Evolutionary conservation across 2,329 filamentous ascomycete genomes (phyloP).

Genomic region (Alternaria atra): DNA sequence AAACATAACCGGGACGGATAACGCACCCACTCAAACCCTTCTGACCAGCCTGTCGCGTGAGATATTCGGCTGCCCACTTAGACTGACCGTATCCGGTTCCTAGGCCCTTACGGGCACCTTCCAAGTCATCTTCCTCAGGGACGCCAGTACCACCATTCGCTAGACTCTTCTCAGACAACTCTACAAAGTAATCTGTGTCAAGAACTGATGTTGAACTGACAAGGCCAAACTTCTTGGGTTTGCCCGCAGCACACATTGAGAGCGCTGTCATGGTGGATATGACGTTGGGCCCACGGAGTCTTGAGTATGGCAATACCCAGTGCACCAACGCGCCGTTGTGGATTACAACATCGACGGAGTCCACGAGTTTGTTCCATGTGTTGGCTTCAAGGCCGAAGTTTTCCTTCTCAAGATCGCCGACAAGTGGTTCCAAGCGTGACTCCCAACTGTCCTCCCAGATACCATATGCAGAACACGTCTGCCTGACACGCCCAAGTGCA

Average conservation of each 20-base stretch:
- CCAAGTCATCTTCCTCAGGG: slow-evolving; percentile 78
- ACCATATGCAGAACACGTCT: slow-evolving; percentile 77
- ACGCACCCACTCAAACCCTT: slow-evolving; percentile 79
- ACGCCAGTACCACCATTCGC: slow-evolving; percentile 71
- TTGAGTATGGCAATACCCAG: slow-evolving; percentile 81
- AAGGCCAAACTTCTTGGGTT: slow-evolving; percentile 81
- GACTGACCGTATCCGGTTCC: slow-evolving; percentile 89
- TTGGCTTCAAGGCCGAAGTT: slow-evolving; percentile 74
- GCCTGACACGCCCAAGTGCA: slow-evolving; percentile 70
- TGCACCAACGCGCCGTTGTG: slow-evolving; percentile 80
- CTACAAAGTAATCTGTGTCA: slow-evolving; percentile 82
- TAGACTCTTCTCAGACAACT: slow-evolving; percentile 71
- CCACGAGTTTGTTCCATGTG: slow-evolving; percentile 70
- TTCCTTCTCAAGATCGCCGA: slow-evolving; percentile 77
- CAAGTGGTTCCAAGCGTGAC: slow-evolving; percentile 70
- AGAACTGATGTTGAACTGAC: slow-evolving; percentile 84
- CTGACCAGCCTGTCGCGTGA: slow-evolving; percentile 79
- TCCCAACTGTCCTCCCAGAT: slow-evolving; percentile 79
- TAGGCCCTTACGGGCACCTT: slow-evolving; percentile 78
- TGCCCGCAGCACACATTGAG: slow-evolving; percentile 77
- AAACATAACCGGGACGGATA: slow-evolving; percentile 84
- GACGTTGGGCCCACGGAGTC: slow-evolving; percentile 78
- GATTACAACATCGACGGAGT: slow-evolving; percentile 72
- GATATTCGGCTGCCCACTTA: slow-evolving; percentile 81
- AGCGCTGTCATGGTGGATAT: slow-evolving; percentile 80